These are phyloP conservation scores for Neonectria ditissima DNA, from an alignment of 2,329 filamentous ascomycete species.

Conservation along the genomic window DNA sequence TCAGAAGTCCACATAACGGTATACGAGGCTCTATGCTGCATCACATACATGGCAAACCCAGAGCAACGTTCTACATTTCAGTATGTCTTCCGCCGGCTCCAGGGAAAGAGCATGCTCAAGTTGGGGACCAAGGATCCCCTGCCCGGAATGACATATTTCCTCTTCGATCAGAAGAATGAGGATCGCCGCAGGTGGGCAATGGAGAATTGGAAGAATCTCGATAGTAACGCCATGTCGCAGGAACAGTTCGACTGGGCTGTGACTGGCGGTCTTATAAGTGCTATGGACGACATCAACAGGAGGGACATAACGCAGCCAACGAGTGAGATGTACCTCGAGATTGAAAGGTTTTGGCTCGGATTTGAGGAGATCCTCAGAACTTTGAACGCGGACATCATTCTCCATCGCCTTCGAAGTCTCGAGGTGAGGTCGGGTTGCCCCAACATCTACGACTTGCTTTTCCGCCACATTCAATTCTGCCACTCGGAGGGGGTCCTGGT, in stretches of 20 bases:
- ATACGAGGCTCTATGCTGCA: conserved; percentile 89
- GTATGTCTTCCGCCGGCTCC: conserved; percentile 81
- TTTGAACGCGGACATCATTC: conserved; percentile 79
- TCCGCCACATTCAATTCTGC: conserved; percentile 64
- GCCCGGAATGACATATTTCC: conserved; percentile 85
- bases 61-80: conserved; percentile 74
- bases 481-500: conserved; percentile 70
- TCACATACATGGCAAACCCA: conserved; percentile 75
- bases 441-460: conserved; percentile 74
- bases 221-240: conserved; percentile 69
- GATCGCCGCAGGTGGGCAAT: conserved; percentile 61
- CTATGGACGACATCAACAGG: conserved; percentile 70
- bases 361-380: conserved; percentile 79
- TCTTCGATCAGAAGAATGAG: conserved; percentile 73
- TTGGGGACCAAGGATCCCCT: conserved; percentile 78
- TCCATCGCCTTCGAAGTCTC: conserved; percentile 81
- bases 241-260: conserved; percentile 91
- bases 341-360: conserved; percentile 84
- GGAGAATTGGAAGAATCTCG: conserved; percentile 60
- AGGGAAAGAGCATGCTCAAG: conserved; percentile 79
- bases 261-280: conserved; percentile 75
- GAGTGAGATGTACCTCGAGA: conserved; percentile 55
- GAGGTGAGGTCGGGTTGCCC: conserved; percentile 72
- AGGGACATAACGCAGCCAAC: conserved; percentile 54
- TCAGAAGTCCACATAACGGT: conserved; percentile 79